These are phyloP conservation scores for Rhizophagus sp. DNA, from an alignment of 192 early-diverging fungal genomes.

Conservation along the genomic window DNA sequence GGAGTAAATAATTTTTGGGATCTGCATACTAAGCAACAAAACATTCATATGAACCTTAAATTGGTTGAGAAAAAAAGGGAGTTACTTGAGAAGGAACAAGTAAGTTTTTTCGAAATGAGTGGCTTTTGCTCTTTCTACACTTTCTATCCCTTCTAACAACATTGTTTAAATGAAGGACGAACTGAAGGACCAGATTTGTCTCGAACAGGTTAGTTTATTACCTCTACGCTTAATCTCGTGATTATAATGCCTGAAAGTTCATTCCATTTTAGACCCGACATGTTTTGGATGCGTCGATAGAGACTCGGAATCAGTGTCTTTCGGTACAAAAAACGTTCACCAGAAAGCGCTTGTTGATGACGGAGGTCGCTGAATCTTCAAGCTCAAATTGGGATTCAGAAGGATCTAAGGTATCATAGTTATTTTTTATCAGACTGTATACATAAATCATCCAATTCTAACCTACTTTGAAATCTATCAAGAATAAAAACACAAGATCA, in stretches of 20 bases:
- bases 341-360: too few species aligned
- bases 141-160: neutral
- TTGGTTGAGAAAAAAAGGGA: neutral
- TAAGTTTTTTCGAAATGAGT: constrained; percentile 1
- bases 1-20: constrained; percentile 11
- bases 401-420: too few species aligned
- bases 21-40: constrained; percentile 4
- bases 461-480: too few species aligned
- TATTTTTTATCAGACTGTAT: too few species aligned
- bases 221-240: neutral
- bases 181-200: neutral
- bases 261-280: constrained; percentile 2
- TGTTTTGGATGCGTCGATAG: neutral
- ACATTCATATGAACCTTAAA: neutral
- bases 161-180: neutral
- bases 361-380: too few species aligned
- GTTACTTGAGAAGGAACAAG: neutral
- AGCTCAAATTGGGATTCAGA: too few species aligned
- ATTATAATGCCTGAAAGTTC: neutral
- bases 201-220: constrained; percentile 17
- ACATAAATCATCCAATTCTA: too few species aligned
- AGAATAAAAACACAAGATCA: too few species aligned
- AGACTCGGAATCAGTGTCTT: neutral
- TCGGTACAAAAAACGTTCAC: neutral
- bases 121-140: neutral